phyloP scores from a whole-genome alignment of 805 yeast species.

The Candida peoriensis region DNA sequence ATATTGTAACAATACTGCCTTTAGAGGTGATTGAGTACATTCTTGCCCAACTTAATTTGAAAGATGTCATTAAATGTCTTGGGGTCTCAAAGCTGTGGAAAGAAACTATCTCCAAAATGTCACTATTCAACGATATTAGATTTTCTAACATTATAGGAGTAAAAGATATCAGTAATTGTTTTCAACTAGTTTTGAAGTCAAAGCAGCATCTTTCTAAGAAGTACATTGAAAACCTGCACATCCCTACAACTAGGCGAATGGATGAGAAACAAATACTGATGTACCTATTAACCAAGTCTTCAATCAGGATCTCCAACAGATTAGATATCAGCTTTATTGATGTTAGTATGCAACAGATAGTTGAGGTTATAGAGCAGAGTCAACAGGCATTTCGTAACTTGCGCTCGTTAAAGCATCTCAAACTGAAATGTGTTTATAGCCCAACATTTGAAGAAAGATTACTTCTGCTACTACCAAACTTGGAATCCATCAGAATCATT shows the following conservation, averaged over 20 bases:
- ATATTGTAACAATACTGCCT: constrained; percentile 6
- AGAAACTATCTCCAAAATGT: constrained; percentile 5
- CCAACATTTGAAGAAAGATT: constrained; percentile 17
- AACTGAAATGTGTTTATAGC: constrained; percentile 13
- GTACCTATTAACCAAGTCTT: constrained; percentile 6
- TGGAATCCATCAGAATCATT: constrained; percentile 13
- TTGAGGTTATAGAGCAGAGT: constrained; percentile 5
- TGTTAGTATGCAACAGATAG: constrained; percentile 12
- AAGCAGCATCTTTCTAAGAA: constrained; percentile 4
- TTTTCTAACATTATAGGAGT: constrained; percentile 9
- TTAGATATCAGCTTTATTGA: constrained; percentile 16
- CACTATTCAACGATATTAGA: constrained; percentile 13
- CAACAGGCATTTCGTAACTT: neutral
- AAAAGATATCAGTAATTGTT: constrained; percentile 16
- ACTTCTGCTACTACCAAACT: constrained; percentile 10
- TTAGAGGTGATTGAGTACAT: constrained; percentile 9
- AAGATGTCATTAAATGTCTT: constrained; percentile 7
- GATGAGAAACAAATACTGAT: constrained; percentile 19
- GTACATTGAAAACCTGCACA: constrained; percentile 6
- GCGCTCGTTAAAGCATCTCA: constrained; percentile 6
- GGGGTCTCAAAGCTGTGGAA: constrained; percentile 17
- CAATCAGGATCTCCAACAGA: constrained; percentile 4
- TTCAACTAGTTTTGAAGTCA: constrained; percentile 9
- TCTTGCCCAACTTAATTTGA: constrained; percentile 1
- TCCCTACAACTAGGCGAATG: constrained; percentile 14